Evolutionary conservation across 371 early-diverging fungal species (phyloP).

Genomic region (Mucor racemosus): DNA sequence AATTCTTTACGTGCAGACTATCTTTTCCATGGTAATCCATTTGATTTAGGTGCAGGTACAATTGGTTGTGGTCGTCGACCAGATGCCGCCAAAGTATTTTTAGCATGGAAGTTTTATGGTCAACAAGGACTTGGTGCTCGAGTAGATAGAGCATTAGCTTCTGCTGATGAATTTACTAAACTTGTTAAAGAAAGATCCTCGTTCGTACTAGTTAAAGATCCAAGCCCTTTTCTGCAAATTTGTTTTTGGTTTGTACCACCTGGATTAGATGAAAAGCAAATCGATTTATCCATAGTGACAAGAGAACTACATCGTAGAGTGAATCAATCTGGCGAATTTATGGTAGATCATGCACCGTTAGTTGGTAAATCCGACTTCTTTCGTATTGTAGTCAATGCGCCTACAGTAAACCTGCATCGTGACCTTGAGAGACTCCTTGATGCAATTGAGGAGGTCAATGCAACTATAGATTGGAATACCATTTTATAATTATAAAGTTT

Average conservation of each 20-base stretch:
- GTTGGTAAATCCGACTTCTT: slow-evolving; percentile 65
- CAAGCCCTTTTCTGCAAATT: slow-evolving; percentile 58
- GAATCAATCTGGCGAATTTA: slow-evolving; percentile 57
- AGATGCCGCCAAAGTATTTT: slow-evolving; percentile 83
- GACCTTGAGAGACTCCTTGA: slow-evolving; percentile 62
- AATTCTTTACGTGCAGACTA: slow-evolving; percentile 75
- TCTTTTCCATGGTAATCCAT: slow-evolving; percentile 74
- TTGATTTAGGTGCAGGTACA: slow-evolving; percentile 83
- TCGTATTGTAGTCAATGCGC: slow-evolving; percentile 75
- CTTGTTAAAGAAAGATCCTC: slow-evolving; percentile 29
- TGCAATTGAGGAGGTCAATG: slow-evolving; percentile 54
- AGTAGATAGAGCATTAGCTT: slow-evolving; percentile 54
- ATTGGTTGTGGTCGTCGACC: slow-evolving; percentile 87
- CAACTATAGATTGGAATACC: slow-evolving; percentile 33
- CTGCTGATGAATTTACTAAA: slow-evolving; percentile 46
- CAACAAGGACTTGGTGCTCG: slow-evolving; percentile 51
- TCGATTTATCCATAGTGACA: slow-evolving; percentile 55
- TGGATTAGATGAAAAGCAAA: slow-evolving; percentile 19
- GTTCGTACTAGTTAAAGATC: slow-evolving; percentile 44
- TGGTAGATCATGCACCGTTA: slow-evolving; percentile 67
- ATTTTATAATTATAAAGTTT: neutral
- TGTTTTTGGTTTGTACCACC: slow-evolving; percentile 75
- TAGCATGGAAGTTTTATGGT: slow-evolving; percentile 86
- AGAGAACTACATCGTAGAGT: slow-evolving; percentile 57
- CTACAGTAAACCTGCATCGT: slow-evolving; percentile 55